Evolutionary conservation across 768 basidiomycete species (phyloP), one percentile per base, ranked within the genome.

Genomic region (Floccularia luteovirens): DNA sequence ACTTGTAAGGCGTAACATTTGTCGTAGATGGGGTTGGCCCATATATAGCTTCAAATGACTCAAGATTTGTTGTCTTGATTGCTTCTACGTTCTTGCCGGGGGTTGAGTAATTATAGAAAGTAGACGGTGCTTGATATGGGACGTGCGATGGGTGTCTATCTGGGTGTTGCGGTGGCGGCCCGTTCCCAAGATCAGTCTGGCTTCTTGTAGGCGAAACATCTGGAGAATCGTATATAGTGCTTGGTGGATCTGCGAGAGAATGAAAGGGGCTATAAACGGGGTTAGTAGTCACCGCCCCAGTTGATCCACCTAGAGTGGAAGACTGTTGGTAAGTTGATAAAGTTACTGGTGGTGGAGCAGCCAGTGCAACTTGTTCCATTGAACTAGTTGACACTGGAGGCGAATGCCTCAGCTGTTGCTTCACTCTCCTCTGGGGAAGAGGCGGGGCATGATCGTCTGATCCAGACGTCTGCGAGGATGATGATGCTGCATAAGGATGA

Each of bases 111-210:
- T 10, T 19, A 8, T 13, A 27, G n/a, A 38, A 12, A 7, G 34
- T 31, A 13, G 38, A 30, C 10, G 41, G 27, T 1, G 33, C 20
- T 3, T 45, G 42, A 19, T 42, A 41, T 16, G 45, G 27, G 4
- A 52, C 31, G 17, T 48, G 43, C n/a, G 32, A 17, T 3, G 44
- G 36, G 12, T 50, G 50, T 14, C 74, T 70, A 45, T 72, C 71
- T 0, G 79, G 79, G 48, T 82, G 79, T 4, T 54, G 72, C 1
- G 79, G 79, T 0, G 77, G 43, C 4, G 57, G 55, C 6, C 32
- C 32, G 16, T 7, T 34, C 7, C n/a, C 8, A 7, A 42, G 48
- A 40, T 45, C 39, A 17, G 35, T 24, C 10, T 30, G 19, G 4
- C 34, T 34, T 7, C 49, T 49, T 49, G 49, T 36, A 42, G 65